These are phyloP conservation scores for Fraxinus paxiana DNA, from an alignment of 305 asterid species.

Conservation along the genomic window DNA sequence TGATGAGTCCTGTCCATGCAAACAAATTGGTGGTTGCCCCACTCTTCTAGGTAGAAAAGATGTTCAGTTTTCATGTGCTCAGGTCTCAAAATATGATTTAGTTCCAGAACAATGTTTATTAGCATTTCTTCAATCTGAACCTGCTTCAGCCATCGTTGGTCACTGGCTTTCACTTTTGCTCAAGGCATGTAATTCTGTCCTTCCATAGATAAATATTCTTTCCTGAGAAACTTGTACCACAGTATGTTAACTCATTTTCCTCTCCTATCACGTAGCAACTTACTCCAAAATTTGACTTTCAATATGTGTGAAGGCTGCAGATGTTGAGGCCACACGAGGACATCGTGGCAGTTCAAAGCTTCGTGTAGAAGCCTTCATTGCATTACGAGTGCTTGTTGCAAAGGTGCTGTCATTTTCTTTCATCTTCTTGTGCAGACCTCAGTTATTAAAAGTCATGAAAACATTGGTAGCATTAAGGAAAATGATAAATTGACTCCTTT, in stretches of 20 bases:
- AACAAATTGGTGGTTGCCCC: constrained; percentile 44
- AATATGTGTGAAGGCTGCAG: constrained; percentile 75
- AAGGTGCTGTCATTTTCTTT: constrained; percentile 47
- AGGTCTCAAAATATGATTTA: constrained; percentile 27
- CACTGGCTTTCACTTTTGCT: constrained; percentile 95
- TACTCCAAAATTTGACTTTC: constrained; percentile 32
- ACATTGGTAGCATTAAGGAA: not conserved
- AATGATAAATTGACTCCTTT: constrained; percentile 3
- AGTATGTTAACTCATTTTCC: not conserved
- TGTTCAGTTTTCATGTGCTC: constrained; percentile 30
- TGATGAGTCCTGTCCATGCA: constrained; percentile 68
- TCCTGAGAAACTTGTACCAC: constrained; percentile 8
- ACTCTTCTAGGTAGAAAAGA: constrained; percentile 38
- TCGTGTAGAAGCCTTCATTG: constrained; percentile 70
- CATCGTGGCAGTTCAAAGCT: constrained; percentile 82
- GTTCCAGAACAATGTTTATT: constrained; percentile 56
- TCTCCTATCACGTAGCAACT: constrained; percentile 7
- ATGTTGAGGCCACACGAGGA: constrained; percentile 76
- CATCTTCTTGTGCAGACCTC: constrained; percentile 12
- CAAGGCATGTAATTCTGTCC: constrained; percentile 51
- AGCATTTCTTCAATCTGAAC: constrained; percentile 82
- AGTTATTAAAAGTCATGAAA: not conserved
- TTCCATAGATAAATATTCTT: constrained; percentile 15
- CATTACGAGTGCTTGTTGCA: constrained; percentile 78
- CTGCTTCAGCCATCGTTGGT: constrained; percentile 91